Percentiles rank a stretch among this genome's conserved stretches.
Evolutionary conservation across 495 filamentous ascomycete genomes (phyloP).

Genomic region (Entonaema liquescens): DNA sequence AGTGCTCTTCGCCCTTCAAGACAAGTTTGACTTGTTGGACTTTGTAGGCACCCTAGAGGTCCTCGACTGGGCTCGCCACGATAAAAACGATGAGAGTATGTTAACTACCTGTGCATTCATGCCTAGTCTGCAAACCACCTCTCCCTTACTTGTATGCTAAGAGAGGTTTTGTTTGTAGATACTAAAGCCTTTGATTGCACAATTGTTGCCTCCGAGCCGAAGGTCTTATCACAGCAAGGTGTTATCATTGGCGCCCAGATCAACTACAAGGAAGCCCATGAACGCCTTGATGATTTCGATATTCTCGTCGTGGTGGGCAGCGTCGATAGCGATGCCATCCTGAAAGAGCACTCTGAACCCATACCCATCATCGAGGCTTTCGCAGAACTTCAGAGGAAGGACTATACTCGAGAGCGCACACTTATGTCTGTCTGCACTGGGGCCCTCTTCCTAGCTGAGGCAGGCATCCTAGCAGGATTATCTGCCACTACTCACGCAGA

Average conservation of each 20-base stretch:
- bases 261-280: constrained; percentile 69
- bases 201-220: constrained; percentile 65
- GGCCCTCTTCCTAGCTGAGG: constrained; percentile 73
- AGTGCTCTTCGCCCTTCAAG: constrained; percentile 60
- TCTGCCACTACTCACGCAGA: constrained; percentile 76
- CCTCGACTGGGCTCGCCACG: constrained; percentile 65
- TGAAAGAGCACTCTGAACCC: constrained; percentile 69
- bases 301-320: constrained; percentile 76
- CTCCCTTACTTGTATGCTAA: constrained; percentile 21
- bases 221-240: constrained; percentile 73
- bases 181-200: constrained; percentile 72
- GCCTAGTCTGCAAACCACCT: constrained; percentile 15
- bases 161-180: constrained; percentile 42
- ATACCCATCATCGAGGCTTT: constrained; percentile 70
- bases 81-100: constrained; percentile 69
- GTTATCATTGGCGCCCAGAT: constrained; percentile 79
- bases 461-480: constrained; percentile 75
- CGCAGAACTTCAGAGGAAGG: constrained; percentile 70
- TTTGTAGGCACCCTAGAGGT: constrained; percentile 74
- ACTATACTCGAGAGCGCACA: constrained; percentile 74
- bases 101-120: constrained; percentile 18
- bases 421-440: constrained; percentile 81
- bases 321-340: constrained; percentile 54
- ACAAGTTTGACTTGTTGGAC: constrained; percentile 66
- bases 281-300: constrained; percentile 72